Percentiles rank a stretch among this genome's conserved stretches.
These are phyloP conservation scores for Debaryomyces subglobosus DNA, from an alignment of 1,139 yeast genomes.

Conservation along the genomic window DNA sequence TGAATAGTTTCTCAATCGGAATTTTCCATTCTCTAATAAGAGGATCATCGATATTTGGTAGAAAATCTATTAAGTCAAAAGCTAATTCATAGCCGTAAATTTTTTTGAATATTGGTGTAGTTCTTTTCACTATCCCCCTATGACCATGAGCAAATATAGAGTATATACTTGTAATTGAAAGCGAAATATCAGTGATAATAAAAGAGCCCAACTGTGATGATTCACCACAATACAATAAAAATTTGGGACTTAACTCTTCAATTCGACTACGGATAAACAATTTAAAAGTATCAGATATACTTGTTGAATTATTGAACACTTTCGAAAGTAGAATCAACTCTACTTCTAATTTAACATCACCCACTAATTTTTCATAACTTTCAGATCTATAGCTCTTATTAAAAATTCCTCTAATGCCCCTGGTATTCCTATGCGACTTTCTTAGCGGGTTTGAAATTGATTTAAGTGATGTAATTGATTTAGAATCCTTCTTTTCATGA, in stretches of 20 bases:
- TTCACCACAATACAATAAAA: constrained; percentile 2
- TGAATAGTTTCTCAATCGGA: constrained; percentile 3
- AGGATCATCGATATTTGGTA: constrained; percentile 6
- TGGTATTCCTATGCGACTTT: constrained; percentile 3
- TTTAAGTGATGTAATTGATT: neutral
- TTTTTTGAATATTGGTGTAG: neutral
- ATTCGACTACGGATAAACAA: constrained; percentile 1
- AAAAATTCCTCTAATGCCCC: neutral
- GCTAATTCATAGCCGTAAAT: constrained; percentile 1
- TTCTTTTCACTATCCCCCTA: neutral
- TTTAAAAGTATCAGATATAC: neutral
- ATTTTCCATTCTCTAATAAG: constrained; percentile 3
- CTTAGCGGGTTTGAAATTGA: constrained; percentile 6
- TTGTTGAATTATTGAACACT: neutral
- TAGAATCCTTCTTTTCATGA: neutral
- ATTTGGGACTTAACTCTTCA: constrained; percentile 1
- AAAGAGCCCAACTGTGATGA: constrained; percentile 6
- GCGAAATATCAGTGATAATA: neutral
- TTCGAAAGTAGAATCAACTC: neutral
- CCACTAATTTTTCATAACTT: constrained; percentile 8
- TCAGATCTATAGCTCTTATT: constrained; percentile 3
- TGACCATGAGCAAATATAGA: constrained; percentile 1
- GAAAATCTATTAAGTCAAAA: constrained; percentile 4
- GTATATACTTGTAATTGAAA: neutral
- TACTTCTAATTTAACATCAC: constrained; percentile 8